These are phyloP conservation scores for Eucalyptus tenuipes DNA, from an alignment of 345 rosid genomes.

Conservation along the genomic window DNA sequence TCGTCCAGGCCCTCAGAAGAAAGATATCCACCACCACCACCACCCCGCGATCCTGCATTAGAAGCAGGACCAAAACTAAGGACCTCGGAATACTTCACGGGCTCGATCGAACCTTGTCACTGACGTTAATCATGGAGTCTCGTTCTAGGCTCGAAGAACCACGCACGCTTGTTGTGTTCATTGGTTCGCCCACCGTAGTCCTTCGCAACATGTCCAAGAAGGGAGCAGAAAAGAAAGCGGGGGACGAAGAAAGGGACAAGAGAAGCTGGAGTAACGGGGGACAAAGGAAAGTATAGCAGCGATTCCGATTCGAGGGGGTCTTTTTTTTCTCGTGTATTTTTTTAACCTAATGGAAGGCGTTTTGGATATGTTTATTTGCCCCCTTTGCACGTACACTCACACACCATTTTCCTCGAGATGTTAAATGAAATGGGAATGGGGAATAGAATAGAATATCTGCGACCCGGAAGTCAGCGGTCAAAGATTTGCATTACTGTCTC, in stretches of 20 bases:
- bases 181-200: background rate
- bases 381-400: background rate
- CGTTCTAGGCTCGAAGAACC: background rate
- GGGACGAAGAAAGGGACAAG: background rate
- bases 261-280: slow-evolving; percentile 25
- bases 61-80: background rate
- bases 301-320: slow-evolving; percentile 7
- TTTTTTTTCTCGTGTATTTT: background rate
- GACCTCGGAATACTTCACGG: background rate
- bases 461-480: slow-evolving; percentile 43
- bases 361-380: background rate
- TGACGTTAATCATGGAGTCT: background rate
- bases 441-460: background rate
- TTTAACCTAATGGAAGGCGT: background rate
- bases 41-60: background rate
- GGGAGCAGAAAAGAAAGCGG: background rate
- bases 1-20: background rate
- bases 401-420: slow-evolving; percentile 25
- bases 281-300: slow-evolving; percentile 9
- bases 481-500: slow-evolving; percentile 46
- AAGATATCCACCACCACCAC: background rate
- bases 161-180: background rate
- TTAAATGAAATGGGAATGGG: slow-evolving; percentile 5
- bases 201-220: background rate
- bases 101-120: background rate